A percentile compares a stretch with the other conserved stretches of the same genome.
phyloP scores from a whole-genome alignment of 306 rosid genomes.

The Astragalus membranaceus region DNA sequence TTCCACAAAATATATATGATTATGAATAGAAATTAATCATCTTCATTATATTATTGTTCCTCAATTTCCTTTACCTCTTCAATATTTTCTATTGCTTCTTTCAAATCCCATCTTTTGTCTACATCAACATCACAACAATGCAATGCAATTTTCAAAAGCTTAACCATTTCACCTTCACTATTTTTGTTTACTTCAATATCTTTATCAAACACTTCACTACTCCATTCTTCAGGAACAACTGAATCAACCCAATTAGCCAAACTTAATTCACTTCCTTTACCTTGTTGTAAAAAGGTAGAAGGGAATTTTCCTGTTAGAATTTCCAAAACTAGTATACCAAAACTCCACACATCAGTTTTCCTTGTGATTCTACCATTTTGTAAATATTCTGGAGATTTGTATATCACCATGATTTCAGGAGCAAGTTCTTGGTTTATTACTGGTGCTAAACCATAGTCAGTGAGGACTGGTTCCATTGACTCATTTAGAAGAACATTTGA shows the following conservation, averaged over 20 bases:
- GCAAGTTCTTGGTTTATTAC: conserved; percentile 76
- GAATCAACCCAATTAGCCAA: conserved; percentile 53
- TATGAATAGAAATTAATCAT: background rate
- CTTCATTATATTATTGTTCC: background rate
- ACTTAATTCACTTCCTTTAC: conserved; percentile 46
- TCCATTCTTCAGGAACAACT: conserved; percentile 39
- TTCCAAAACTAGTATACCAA: conserved; percentile 68
- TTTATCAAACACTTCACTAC: conserved; percentile 45
- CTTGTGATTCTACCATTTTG: conserved; percentile 59
- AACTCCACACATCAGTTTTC: conserved; percentile 87
- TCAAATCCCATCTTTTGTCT: conserved; percentile 62
- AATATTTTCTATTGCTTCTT: conserved; percentile 52
- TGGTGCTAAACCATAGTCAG: conserved; percentile 73
- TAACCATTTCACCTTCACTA: conserved; percentile 39
- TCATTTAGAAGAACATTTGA: conserved; percentile 68
- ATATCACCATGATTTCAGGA: conserved; percentile 51
- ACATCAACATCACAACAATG: conserved; percentile 59
- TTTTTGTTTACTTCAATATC: conserved; percentile 26
- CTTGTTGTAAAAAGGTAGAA: conserved; percentile 39
- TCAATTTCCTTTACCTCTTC: conserved; percentile 47
- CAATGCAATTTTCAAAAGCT: conserved; percentile 64
- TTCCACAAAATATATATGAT: conserved; percentile 25
- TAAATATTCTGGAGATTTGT: conserved; percentile 75
- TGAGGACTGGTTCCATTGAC: conserved; percentile 46
- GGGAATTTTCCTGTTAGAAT: conserved; percentile 61